Evolutionary conservation across 2,329 filamentous ascomycete genomes (phyloP).

Genomic region (Aspergillus sp.): DNA sequence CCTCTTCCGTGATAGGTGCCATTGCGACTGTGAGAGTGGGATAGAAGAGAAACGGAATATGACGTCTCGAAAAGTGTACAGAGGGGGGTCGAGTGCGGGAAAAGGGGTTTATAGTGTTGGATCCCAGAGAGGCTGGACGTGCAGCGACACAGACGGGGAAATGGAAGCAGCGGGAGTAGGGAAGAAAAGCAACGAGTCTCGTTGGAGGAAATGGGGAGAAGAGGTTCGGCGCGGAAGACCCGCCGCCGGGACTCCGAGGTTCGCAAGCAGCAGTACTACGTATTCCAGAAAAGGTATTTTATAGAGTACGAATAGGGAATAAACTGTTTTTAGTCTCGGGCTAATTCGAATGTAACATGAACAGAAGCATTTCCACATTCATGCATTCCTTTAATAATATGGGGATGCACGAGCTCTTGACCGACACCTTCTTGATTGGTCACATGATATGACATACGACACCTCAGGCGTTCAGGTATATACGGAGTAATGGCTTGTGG

Average conservation of each 20-base stretch:
- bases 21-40: conserved; percentile 46
- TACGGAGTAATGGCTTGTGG: too few relatives aligned
- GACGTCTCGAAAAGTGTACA: conserved; percentile 1
- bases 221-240: conserved; percentile 14
- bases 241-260: conserved; percentile 24
- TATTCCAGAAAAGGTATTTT: too few relatives aligned
- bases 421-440: background rate
- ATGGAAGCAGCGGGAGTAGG: conserved; percentile 16
- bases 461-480: conserved; percentile 8
- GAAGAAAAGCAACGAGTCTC: conserved; percentile 8
- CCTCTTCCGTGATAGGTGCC: conserved; percentile 77
- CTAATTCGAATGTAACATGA: too few relatives aligned
- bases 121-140: background rate
- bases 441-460: conserved; percentile 4
- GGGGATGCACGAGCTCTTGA: background rate
- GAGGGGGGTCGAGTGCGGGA: background rate
- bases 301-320: too few relatives aligned
- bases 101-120: background rate
- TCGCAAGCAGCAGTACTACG: conserved; percentile 7
- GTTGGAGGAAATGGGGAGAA: conserved; percentile 11
- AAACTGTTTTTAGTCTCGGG: too few relatives aligned
- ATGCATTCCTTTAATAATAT: too few relatives aligned
- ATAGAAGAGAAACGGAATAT: conserved; percentile 8
- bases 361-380: too few relatives aligned
- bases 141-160: conserved; percentile 20